These are phyloP conservation scores for Lichina pygmaea DNA, from an alignment of 495 filamentous ascomycete genomes.

Conservation along the genomic window DNA sequence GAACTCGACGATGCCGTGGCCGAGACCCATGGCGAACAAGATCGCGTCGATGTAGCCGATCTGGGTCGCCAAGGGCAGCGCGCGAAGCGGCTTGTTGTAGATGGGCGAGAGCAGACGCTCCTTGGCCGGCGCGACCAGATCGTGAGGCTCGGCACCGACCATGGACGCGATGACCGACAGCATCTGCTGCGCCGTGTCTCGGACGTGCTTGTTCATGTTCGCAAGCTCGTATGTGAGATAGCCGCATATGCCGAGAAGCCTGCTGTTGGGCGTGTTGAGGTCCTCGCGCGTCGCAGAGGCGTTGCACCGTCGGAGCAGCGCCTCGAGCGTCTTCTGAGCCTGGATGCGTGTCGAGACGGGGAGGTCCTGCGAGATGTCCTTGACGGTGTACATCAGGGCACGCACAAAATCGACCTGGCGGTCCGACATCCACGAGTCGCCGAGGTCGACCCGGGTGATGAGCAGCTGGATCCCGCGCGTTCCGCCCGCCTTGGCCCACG, in stretches of 20 bases:
- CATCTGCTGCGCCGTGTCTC: conserved; percentile 54
- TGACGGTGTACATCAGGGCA: conserved; percentile 81
- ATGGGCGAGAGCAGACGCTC: conserved; percentile 66
- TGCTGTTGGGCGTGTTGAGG: conserved; percentile 33
- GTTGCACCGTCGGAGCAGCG: conserved; percentile 49
- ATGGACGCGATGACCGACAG: conserved; percentile 59
- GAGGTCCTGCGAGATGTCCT: conserved; percentile 82
- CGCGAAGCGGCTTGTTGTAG: conserved; percentile 80
- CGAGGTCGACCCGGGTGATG: conserved; percentile 51
- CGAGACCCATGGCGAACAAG: conserved; percentile 68
- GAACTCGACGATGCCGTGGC: conserved; percentile 64
- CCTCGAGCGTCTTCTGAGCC: conserved; percentile 56
- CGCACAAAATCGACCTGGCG: conserved; percentile 64
- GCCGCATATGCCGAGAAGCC: conserved; percentile 46
- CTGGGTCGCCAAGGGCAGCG: conserved; percentile 72
- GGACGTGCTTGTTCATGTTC: conserved; percentile 85
- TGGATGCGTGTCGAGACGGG: conserved; percentile 61
- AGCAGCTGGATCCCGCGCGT: conserved; percentile 68
- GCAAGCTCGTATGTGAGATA: conserved; percentile 67
- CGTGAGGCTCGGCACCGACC: conserved; percentile 48
- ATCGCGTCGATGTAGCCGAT: conserved; percentile 97
- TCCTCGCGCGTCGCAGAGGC: conserved; percentile 50
- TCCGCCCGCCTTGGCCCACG: conserved; percentile 89
- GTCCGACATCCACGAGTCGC: conserved; percentile 54
- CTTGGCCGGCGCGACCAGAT: conserved; percentile 65